Conservation (phyloP, 768 basidiomycete species). For the Termitomyces sp. region DNA sequence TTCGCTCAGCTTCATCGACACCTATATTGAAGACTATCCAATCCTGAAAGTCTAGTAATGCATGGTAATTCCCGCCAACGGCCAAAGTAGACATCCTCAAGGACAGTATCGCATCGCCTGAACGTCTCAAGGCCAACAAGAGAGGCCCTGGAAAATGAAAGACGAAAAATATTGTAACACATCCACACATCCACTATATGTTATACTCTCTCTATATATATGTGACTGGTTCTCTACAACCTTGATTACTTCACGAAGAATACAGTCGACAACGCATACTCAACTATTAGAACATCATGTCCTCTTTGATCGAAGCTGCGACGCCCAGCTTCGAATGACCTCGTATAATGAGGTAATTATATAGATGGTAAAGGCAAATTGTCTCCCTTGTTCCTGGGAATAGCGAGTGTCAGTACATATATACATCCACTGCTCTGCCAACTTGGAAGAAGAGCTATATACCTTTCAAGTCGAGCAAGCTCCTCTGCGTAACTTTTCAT, state of each 20-base stretch:
- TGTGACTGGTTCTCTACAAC: too few relatives aligned
- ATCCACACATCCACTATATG: neutral
- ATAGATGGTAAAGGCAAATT: neutral
- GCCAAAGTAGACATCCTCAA: too few relatives aligned
- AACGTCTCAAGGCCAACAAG: neutral
- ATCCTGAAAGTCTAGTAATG: too few relatives aligned
- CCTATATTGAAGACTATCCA: neutral
- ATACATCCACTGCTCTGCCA: neutral
- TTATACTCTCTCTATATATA: neutral
- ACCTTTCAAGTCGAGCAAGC: too few relatives aligned
- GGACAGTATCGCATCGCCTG: too few relatives aligned
- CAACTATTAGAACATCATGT: too few relatives aligned
- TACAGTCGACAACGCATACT: too few relatives aligned
- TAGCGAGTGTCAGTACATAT: neutral
- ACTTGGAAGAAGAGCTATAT: neutral
- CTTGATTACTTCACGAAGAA: neutral
- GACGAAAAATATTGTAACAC: neutral
- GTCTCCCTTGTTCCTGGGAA: neutral
- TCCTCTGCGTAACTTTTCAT: too few relatives aligned
- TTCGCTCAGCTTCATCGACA: neutral
- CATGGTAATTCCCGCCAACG: neutral
- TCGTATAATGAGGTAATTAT: too few relatives aligned
- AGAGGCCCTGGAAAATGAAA: neutral
- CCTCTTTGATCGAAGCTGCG: too few relatives aligned
- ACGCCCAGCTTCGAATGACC: too few relatives aligned